Base-by-base conservation (phyloP, 805 yeast genomes). In the Priceomyces fermenticarens region DNA sequence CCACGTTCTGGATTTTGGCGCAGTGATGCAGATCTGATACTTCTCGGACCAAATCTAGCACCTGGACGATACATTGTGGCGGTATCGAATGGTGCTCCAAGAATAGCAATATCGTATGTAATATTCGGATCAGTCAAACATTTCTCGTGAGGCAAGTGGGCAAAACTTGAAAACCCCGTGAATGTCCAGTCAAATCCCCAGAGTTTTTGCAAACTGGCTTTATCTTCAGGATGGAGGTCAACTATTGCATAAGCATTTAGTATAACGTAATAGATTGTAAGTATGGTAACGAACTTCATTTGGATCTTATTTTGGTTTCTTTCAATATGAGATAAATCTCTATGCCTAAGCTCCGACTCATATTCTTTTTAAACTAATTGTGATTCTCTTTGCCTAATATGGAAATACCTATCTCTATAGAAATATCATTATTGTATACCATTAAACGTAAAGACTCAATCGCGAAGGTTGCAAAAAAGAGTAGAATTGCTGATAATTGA, bases 31-130 rank as follows among this genome's bases (percentile, higher is more conserved):
- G 72, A 64, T 48, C 90, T 64, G 38, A 83, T 81, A 9, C 85
- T 83, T 36, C 80, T 62, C 3, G 91, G 95, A 2, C 95, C 95
- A 60, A 86, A 86, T 40, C 95, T 64, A 2, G 95, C 90, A 6
- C 95, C 95, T 0, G 90, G 76, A 37, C 95, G 71, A 58, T 80
- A 86, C 1, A 89, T 75, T 0, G 81, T 81, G 0, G 91, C 90
- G 4, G 93, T 85, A 54, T 86, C 95, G 51, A 86, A 86, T 0
- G 95, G 95, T 1, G 84, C 83, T 3, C 95, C 95, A 41, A 86
- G 70, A 11, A 87, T 47, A 0, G 82, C 95, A 37, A 87, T 74
- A 51, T 87, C 95, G 49, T 72, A 87, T 2, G 65, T 52, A 7
- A 57, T 45, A 12, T 32, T 32, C 32, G 75, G 60, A 33, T 77